These are phyloP conservation scores for Yamadazyma jaroonii DNA, from an alignment of 1,139 yeast species.

Conservation along the genomic window DNA sequence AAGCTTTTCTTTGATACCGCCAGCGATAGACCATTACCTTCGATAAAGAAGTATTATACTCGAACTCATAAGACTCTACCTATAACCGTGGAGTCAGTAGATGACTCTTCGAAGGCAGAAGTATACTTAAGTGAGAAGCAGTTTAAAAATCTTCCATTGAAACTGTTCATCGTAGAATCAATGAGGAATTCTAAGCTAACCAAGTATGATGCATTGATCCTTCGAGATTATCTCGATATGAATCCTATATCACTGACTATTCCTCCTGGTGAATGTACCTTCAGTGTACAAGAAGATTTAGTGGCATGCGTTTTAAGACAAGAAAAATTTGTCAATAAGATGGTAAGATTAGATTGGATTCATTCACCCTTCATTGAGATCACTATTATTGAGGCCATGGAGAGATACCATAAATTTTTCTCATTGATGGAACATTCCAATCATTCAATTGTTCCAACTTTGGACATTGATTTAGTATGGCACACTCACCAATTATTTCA, in stretches of 20 bases:
- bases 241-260: conserved; percentile 15
- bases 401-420: conserved; percentile 27
- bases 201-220: conserved; percentile 8
- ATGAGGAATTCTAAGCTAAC: background rate
- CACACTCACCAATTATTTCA: conserved; percentile 37
- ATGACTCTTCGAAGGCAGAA: background rate
- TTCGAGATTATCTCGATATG: conserved; percentile 9
- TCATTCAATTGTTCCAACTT: conserved; percentile 31
- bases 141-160: background rate
- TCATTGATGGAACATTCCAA: conserved; percentile 11
- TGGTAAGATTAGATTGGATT: conserved; percentile 30
- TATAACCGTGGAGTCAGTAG: background rate
- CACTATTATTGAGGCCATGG: conserved; percentile 19
- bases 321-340: conserved; percentile 28
- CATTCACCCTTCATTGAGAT: conserved; percentile 19
- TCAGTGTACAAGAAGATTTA: conserved; percentile 15
- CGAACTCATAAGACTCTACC: background rate
- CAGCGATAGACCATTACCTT: too few relatives aligned
- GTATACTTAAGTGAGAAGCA: background rate
- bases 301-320: conserved; percentile 36
- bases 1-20: background rate
- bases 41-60: background rate
- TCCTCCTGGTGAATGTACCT: conserved; percentile 19
- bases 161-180: background rate
- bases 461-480: conserved; percentile 42